Base-by-base conservation (phyloP, 2,329 filamentous ascomycete species). In the Nigrograna mackinnonii region DNA sequence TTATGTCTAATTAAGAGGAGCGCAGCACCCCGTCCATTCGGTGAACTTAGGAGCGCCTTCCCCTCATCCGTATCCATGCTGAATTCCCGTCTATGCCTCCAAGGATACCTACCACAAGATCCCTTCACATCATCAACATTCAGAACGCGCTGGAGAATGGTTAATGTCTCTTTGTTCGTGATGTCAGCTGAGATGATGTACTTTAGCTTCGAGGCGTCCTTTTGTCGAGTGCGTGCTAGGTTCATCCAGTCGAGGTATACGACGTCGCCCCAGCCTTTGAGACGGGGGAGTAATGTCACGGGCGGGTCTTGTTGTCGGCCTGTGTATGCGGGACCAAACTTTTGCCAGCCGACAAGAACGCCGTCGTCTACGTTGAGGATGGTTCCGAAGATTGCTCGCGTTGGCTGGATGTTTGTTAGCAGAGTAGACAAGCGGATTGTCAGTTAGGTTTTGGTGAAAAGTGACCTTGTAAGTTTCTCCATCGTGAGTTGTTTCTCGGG, bases 181-280 rank as follows among this genome's bases (percentile, higher is more conserved):
- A 36, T 21, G 7, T 32, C 17, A 2, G 34, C 21, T 6, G 33
- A 37, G 13, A 31, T 22, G 39, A 42, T 30, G 34, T 42, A 42
- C 17, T 37, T 30, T 16, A 42, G 22, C 22, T 42, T 42, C n/a
- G n/a, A 4, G 11, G 24, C 3, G 22, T 12, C n/a, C 22, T 32
- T 31, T 11, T 32, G 11, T 6, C 31, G 16, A 4, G 12, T n/a
- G 13, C 19, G 14, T 14, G 31, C 30, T 19, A 14, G 17, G 12
- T 16, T 7, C 11, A n/a, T 11, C 30, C 35, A 46, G 19, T 39
- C 22, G 6, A 49, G 38, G 21, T 37, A 49, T 9, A 22, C 31
- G 22, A 49, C 35, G 28, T 46, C 46, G 12, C 14, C 14, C 39
- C 43, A 41, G 14, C 33, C 34, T 14, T 35, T 34, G 19, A 49